Evolutionary conservation across 2,329 filamentous ascomycete genomes (phyloP).

Genomic region (Aspergillus hiratsukae): DNA sequence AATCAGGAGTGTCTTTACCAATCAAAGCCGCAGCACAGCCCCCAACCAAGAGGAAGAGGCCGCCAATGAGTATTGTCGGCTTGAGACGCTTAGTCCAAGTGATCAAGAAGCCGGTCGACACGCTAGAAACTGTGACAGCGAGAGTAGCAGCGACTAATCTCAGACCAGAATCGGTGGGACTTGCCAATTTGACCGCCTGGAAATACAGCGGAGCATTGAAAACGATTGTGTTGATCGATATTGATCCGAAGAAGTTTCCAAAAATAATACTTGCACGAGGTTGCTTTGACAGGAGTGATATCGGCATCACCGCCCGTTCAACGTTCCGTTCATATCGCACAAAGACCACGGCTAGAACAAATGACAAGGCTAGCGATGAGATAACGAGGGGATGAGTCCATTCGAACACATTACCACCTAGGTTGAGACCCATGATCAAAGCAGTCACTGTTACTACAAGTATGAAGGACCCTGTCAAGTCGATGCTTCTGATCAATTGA

Average conservation of each 20-base stretch:
- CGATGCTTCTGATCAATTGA: constrained; percentile 46
- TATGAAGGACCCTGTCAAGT: constrained; percentile 47
- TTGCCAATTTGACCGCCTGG: constrained; percentile 67
- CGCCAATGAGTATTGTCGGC: constrained; percentile 54
- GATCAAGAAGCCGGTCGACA: constrained; percentile 59
- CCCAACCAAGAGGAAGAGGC: constrained; percentile 48
- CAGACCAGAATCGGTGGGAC: constrained; percentile 67
- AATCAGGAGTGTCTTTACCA: constrained; percentile 48
- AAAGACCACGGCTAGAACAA: constrained; percentile 36
- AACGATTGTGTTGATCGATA: constrained; percentile 54
- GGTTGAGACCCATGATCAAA: constrained; percentile 49
- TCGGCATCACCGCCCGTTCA: constrained; percentile 47
- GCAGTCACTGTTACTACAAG: constrained; percentile 45
- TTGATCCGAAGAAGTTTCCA: constrained; percentile 48
- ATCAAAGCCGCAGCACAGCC: constrained; percentile 49
- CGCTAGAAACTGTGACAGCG: constrained; percentile 52
- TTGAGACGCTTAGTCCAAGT: constrained; percentile 57
- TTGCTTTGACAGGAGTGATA: constrained; percentile 43
- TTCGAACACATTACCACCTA: constrained; percentile 50
- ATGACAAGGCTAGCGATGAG: constrained; percentile 40
- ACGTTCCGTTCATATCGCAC: constrained; percentile 42
- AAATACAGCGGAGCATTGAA: constrained; percentile 74
- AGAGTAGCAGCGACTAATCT: constrained; percentile 62
- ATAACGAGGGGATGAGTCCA: constrained; percentile 51
- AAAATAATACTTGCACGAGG: constrained; percentile 49